Evolutionary conservation across 768 basidiomycete species (phyloP).

Genomic region (Hericium rajendrae): DNA sequence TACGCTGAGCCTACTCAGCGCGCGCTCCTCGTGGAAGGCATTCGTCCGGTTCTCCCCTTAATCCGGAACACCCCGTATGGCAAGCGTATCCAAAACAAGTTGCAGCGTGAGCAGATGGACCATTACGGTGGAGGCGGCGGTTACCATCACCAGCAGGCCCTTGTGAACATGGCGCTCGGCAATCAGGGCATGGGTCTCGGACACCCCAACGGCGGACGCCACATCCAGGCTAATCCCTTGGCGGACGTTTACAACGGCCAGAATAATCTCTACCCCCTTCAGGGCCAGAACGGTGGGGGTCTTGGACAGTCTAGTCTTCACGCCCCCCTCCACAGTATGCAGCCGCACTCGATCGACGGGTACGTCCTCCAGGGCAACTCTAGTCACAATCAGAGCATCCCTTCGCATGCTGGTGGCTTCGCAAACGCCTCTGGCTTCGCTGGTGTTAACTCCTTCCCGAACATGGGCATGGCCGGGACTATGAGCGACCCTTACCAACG

Average conservation of each 20-base stretch:
- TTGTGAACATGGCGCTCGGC: slow-evolving; percentile 49
- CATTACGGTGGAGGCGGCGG: slow-evolving; percentile 36
- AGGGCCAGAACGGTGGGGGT: slow-evolving; percentile 46
- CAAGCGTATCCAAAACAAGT: slow-evolving; percentile 97
- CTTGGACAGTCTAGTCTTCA: slow-evolving; percentile 16
- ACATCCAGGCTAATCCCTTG: slow-evolving; percentile 45
- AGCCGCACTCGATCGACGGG: slow-evolving; percentile 67
- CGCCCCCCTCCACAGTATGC: slow-evolving; percentile 48
- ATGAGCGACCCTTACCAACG: slow-evolving; percentile 73
- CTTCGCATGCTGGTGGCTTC: slow-evolving; percentile 52
- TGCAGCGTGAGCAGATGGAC: slow-evolving; percentile 89
- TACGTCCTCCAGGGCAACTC: slow-evolving; percentile 73
- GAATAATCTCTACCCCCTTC: slow-evolving; percentile 54
- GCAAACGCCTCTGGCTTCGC: slow-evolving; percentile 41
- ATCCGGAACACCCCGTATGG: slow-evolving; percentile 99
- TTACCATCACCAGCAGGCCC: slow-evolving; percentile 50
- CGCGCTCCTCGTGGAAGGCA: slow-evolving; percentile 88
- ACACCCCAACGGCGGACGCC: slow-evolving; percentile 35
- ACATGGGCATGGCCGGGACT: slow-evolving; percentile 36
- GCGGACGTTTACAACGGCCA: slow-evolving; percentile 58
- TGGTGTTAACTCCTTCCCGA: slow-evolving; percentile 44
- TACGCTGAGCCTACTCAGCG: slow-evolving; percentile 95
- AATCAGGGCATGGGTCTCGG: slow-evolving; percentile 44
- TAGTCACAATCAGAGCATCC: slow-evolving; percentile 52
- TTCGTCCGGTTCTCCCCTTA: slow-evolving; percentile 94